These are phyloP conservation scores for Crithidia sp. DNA, from an alignment of 208 protist species.

Conservation along the genomic window DNA sequence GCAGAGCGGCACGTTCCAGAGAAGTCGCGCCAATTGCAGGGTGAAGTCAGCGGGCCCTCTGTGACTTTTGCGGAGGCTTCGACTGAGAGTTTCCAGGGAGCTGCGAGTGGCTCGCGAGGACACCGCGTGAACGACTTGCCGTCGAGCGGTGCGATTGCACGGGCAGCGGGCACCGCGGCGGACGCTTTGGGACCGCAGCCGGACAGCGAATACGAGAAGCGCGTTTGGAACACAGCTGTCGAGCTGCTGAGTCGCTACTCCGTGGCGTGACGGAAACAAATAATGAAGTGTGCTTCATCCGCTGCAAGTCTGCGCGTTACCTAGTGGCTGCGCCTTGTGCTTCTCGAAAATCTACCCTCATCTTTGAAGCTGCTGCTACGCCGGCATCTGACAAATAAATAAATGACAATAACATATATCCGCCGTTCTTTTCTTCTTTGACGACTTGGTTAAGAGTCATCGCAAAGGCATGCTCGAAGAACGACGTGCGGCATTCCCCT, in stretches of 20 bases:
- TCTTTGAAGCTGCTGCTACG: too few relatives aligned
- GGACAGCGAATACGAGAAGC: constrained; percentile 40
- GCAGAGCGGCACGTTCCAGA: neutral
- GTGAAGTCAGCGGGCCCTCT: neutral
- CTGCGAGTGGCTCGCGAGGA: neutral
- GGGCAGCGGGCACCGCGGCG: neutral
- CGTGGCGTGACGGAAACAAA: constrained; percentile 1
- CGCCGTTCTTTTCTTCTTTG: too few relatives aligned
- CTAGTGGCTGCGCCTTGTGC: too few relatives aligned
- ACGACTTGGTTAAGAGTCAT: too few relatives aligned
- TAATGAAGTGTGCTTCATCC: neutral
- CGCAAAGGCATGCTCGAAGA: too few relatives aligned
- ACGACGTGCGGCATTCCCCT: too few relatives aligned
- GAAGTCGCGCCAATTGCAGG: neutral
- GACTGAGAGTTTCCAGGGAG: neutral
- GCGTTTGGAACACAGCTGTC: constrained; percentile 51
- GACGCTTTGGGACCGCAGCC: neutral
- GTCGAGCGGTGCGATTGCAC: neutral
- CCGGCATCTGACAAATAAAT: too few relatives aligned
- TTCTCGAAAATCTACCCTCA: too few relatives aligned
- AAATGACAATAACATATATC: too few relatives aligned
- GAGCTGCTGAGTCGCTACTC: constrained; percentile 57
- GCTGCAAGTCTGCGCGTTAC: too few relatives aligned
- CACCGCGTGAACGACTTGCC: neutral
- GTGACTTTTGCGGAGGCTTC: neutral